These are phyloP conservation scores for Aspergillus diversus DNA, from an alignment of 495 filamentous ascomycete species.

Conservation along the genomic window DNA sequence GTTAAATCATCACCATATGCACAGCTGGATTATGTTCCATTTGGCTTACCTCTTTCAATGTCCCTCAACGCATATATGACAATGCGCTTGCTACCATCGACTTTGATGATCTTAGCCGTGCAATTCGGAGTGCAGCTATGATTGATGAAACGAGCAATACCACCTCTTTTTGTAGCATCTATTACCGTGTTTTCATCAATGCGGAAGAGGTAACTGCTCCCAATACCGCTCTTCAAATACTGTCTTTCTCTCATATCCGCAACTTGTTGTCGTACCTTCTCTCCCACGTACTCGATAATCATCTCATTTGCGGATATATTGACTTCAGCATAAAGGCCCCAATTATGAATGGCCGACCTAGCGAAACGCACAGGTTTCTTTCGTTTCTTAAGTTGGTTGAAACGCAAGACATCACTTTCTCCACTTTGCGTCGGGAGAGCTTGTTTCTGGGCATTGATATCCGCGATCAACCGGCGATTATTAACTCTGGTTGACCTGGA, in stretches of 20 bases:
- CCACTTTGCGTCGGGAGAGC: conserved; percentile 68
- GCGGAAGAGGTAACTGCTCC: conserved; percentile 95
- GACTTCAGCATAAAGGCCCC: conserved; percentile 97
- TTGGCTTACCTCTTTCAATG: conserved; percentile 84
- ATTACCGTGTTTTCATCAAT: conserved; percentile 98
- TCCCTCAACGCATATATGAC: conserved; percentile 97
- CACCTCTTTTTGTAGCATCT: conserved; percentile 96
- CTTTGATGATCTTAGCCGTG: conserved; percentile 99
- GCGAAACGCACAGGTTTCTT: conserved; percentile 99
- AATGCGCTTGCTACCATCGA: conserved; percentile 98
- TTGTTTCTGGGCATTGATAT: conserved; percentile 92
- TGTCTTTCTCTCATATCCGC: conserved; percentile 89
- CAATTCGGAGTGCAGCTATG: conserved; percentile 98
- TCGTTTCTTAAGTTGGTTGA: conserved; percentile 99
- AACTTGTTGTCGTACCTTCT: conserved; percentile 94
- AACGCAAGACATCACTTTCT: conserved; percentile 86
- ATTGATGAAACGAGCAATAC: conserved; percentile 98
- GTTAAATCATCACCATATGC: conserved; percentile 44
- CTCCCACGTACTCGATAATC: conserved; percentile 99
- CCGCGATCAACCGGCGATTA: conserved; percentile 89
- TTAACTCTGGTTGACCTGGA: conserved; percentile 92
- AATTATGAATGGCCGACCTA: conserved; percentile 97
- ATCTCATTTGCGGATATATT: conserved; percentile 97
- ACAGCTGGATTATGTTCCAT: background rate
- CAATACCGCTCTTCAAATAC: conserved; percentile 95